phyloP scores from a whole-genome alignment of 2,329 filamentous ascomycete species.

The Aureobasidium sp. region DNA sequence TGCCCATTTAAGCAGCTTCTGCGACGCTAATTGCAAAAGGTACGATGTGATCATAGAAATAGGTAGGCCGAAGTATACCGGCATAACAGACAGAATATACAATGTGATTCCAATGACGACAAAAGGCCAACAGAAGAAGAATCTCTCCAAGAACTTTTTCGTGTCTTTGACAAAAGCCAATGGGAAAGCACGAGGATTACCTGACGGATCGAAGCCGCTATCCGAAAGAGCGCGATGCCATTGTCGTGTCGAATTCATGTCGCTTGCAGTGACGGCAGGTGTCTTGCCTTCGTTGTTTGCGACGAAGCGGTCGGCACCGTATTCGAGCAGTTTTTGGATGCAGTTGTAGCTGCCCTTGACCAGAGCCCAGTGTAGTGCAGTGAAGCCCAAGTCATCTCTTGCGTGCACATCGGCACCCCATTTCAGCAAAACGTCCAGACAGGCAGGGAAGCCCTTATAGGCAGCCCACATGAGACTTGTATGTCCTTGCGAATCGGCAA shows the following conservation, averaged over 20 bases:
- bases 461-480: slow-evolving; percentile 98
- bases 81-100: slow-evolving; percentile 63
- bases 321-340: slow-evolving; percentile 90
- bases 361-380: slow-evolving; percentile 89
- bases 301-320: slow-evolving; percentile 86
- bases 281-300: slow-evolving; percentile 87
- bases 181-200: slow-evolving; percentile 64
- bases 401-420: slow-evolving; percentile 95
- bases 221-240: slow-evolving; percentile 80
- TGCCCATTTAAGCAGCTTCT: slow-evolving; percentile 73
- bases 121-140: slow-evolving; percentile 87
- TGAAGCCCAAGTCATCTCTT: slow-evolving; percentile 85
- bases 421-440: slow-evolving; percentile 82
- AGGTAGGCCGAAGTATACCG: slow-evolving; percentile 69
- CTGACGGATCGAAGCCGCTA: slow-evolving; percentile 74
- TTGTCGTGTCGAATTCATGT: slow-evolving; percentile 76
- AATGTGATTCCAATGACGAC: slow-evolving; percentile 63
- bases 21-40: slow-evolving; percentile 66
- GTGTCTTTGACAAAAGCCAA: slow-evolving; percentile 69
- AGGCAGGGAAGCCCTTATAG: slow-evolving; percentile 91
- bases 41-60: slow-evolving; percentile 57
- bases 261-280: slow-evolving; percentile 72
- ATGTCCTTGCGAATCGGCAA: slow-evolving; percentile 80
- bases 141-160: slow-evolving; percentile 68
- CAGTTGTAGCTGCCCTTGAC: slow-evolving; percentile 87